These are phyloP conservation scores for Cetradonia linearis DNA, from an alignment of 495 filamentous ascomycete species.

Conservation along the genomic window DNA sequence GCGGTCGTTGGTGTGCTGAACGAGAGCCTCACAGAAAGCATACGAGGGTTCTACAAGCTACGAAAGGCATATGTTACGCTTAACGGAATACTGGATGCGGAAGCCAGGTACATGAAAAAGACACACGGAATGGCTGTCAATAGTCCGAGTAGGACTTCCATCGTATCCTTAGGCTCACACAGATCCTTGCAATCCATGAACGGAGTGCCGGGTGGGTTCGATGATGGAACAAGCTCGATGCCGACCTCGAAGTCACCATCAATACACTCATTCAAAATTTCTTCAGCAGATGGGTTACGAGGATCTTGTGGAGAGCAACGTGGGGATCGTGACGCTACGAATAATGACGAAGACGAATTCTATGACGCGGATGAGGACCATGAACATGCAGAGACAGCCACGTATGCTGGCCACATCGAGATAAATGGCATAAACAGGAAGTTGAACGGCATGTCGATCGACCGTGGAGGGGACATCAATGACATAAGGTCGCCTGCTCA, in stretches of 20 bases:
- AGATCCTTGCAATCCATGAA: slow-evolving; percentile 18
- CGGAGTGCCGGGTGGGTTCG: slow-evolving; percentile 21
- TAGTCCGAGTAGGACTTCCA: slow-evolving; percentile 24
- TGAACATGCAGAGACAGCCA: slow-evolving; percentile 17
- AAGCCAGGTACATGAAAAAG: slow-evolving; percentile 45
- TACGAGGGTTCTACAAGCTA: slow-evolving; percentile 88
- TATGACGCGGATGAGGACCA: slow-evolving; percentile 36
- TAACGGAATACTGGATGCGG: slow-evolving; percentile 59
- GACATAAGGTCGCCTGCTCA: slow-evolving; percentile 15
- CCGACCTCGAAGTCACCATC: slow-evolving; percentile 19
- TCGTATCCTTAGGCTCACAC: slow-evolving; percentile 25
- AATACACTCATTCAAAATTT: not conserved
- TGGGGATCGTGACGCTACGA: slow-evolving; percentile 10
- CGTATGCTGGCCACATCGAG: slow-evolving; percentile 32
- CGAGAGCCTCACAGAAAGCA: slow-evolving; percentile 83
- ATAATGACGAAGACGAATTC: slow-evolving; percentile 35
- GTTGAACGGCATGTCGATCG: slow-evolving; percentile 30
- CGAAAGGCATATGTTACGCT: slow-evolving; percentile 81
- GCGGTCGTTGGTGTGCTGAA: slow-evolving; percentile 84
- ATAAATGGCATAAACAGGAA: slow-evolving; percentile 26
- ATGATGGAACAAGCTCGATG: slow-evolving; percentile 10
- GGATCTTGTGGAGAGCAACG: not conserved
- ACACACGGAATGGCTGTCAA: slow-evolving; percentile 19
- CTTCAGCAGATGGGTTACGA: not conserved
- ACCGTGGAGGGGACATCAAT: slow-evolving; percentile 16